These are phyloP conservation scores for Coemansia sp. DNA, from an alignment of 192 early-diverging fungal species.

Conservation along the genomic window DNA sequence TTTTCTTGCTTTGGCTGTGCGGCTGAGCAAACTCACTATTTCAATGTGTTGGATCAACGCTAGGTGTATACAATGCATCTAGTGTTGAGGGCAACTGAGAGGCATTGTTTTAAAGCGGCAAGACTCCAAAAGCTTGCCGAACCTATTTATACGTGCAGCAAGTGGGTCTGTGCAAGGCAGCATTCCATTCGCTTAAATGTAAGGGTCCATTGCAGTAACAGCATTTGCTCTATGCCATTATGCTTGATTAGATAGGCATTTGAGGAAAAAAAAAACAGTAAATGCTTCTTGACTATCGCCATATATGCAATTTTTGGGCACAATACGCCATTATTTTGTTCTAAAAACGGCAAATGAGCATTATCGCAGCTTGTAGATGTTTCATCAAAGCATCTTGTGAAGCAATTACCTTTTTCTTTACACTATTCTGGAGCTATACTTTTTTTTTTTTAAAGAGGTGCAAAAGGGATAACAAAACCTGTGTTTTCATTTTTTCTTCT, in stretches of 20 bases:
- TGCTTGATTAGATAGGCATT: neutral
- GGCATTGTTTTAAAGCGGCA: constrained; percentile 26
- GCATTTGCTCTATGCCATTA: no score
- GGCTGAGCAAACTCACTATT: constrained; percentile 54
- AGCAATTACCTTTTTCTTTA: no score
- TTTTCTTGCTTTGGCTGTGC: constrained; percentile 55
- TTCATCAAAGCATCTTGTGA: constrained; percentile 1
- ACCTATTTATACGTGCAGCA: constrained; percentile 24
- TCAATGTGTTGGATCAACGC: constrained; percentile 61
- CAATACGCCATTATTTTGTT: neutral
- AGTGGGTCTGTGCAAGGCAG: neutral
- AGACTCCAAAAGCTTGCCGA: constrained; percentile 32
- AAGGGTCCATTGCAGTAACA: no score
- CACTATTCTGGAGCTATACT: no score
- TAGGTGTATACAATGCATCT: constrained; percentile 56
- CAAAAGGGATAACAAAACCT: no score
- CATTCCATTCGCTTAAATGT: no score
- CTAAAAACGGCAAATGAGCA: neutral
- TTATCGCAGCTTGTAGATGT: neutral
- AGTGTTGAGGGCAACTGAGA: constrained; percentile 48
- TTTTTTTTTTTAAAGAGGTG: no score
- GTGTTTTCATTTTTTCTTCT: no score
- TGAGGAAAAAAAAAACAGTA: neutral
- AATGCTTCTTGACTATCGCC: neutral
- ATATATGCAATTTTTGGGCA: neutral